Conservation (phyloP, 2,329 filamentous ascomycete species). For the Fonsecaea nubica region DNA sequence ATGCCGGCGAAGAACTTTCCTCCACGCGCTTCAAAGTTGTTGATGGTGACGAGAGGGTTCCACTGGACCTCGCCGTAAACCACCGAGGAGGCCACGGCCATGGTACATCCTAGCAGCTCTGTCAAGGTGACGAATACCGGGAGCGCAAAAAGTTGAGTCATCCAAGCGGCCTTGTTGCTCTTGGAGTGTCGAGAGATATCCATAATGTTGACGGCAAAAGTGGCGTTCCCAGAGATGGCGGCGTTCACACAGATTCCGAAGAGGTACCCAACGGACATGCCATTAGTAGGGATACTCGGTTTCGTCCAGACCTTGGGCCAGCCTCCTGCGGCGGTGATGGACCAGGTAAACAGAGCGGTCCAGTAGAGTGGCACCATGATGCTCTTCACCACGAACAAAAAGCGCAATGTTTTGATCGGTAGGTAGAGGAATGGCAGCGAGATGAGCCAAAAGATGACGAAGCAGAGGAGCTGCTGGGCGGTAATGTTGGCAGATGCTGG, state of each 20-base stretch:
- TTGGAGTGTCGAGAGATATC: slow-evolving; percentile 57
- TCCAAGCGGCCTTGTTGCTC: slow-evolving; percentile 45
- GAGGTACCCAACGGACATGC: slow-evolving; percentile 22
- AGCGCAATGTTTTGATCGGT: slow-evolving; percentile 43
- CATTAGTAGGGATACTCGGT: slow-evolving; percentile 17
- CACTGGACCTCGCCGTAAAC: slow-evolving; percentile 48
- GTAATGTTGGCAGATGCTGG: slow-evolving; percentile 60
- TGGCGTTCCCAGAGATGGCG: slow-evolving; percentile 38
- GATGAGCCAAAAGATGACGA: slow-evolving; percentile 62
- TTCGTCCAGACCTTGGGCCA: slow-evolving; percentile 25
- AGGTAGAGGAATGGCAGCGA: slow-evolving; percentile 51
- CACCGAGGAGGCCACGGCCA: slow-evolving; percentile 56
- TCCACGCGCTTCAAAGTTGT: slow-evolving; percentile 43
- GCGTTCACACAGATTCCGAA: slow-evolving; percentile 29
- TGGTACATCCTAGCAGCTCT: slow-evolving; percentile 62
- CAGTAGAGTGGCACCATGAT: slow-evolving; percentile 39
- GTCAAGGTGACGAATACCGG: slow-evolving; percentile 58
- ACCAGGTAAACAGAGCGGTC: slow-evolving; percentile 28
- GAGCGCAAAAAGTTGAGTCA: slow-evolving; percentile 52
- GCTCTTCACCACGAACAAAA: slow-evolving; percentile 41
- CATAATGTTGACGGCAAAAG: slow-evolving; percentile 57
- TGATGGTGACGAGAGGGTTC: slow-evolving; percentile 52
- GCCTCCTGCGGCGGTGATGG: slow-evolving; percentile 23
- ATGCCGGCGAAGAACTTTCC: slow-evolving; percentile 60
- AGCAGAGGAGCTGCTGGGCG: slow-evolving; percentile 62